Evolutionary conservation across 1,139 yeast genomes (phyloP).

Genomic region (Debaryomycetaceae sp.): DNA sequence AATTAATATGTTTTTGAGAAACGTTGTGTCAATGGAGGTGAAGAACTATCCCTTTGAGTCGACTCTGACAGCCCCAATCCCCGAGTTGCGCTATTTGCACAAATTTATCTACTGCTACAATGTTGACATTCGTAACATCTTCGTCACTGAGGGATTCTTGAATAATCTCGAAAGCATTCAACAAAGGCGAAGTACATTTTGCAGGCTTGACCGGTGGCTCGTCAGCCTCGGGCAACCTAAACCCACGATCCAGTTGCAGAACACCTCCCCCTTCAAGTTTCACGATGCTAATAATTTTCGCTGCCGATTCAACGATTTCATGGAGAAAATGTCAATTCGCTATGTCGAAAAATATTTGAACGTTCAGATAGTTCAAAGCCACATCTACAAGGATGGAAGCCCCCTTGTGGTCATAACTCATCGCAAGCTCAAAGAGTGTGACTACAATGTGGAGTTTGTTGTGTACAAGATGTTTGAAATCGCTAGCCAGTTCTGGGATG

Average conservation of each 20-base stretch:
- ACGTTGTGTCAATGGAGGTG: conserved; percentile 6
- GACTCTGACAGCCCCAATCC: conserved; percentile 16
- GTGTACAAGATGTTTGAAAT: conserved; percentile 57
- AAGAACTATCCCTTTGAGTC: conserved; percentile 20
- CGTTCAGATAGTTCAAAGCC: conserved; percentile 45
- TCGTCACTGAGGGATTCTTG: conserved; percentile 16
- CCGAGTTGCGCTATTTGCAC: conserved; percentile 53
- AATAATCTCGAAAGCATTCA: conserved; percentile 12
- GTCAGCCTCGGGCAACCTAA: conserved; percentile 30
- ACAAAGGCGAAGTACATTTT: conserved; percentile 16
- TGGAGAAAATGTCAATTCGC: conserved; percentile 55
- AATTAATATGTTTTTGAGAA: conserved; percentile 35
- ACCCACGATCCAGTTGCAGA: conserved; percentile 37
- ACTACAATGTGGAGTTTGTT: conserved; percentile 43
- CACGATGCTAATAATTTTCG: conserved; percentile 32
- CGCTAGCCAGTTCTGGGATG: conserved; percentile 65
- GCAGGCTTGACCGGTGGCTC: conserved; percentile 19
- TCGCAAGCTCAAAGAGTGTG: conserved; percentile 27
- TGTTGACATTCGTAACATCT: conserved; percentile 37
- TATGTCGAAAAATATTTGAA: conserved; percentile 37
- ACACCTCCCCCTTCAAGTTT: conserved; percentile 39
- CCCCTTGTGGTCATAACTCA: conserved; percentile 56
- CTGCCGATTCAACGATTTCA: conserved; percentile 57
- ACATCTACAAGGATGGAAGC: conserved; percentile 61
- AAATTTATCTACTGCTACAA: conserved; percentile 55